Conservation (phyloP, 257 asterid genomes). For the Capsicum baccatum region DNA sequence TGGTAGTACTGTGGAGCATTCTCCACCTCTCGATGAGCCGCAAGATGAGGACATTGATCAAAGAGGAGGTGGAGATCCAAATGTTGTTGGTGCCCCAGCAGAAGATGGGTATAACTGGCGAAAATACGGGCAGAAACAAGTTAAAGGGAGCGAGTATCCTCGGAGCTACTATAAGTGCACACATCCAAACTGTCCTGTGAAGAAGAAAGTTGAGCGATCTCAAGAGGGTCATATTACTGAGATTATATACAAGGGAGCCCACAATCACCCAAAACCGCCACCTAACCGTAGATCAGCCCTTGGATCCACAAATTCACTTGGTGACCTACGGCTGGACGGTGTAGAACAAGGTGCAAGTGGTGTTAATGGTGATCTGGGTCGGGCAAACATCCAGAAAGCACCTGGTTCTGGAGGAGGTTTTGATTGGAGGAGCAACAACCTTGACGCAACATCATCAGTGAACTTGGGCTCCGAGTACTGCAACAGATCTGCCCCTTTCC, state of each 20-base stretch:
- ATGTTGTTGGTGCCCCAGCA: slow-evolving; percentile 53
- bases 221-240: slow-evolving; percentile 78
- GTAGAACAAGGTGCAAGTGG: slow-evolving; percentile 49
- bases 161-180: slow-evolving; percentile 94
- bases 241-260: slow-evolving; percentile 79
- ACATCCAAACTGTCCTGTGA: slow-evolving; percentile 65
- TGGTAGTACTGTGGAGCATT: slow-evolving; percentile 47
- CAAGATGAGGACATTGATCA: slow-evolving; percentile 60
- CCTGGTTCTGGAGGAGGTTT: slow-evolving; percentile 39
- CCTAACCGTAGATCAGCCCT: slow-evolving; percentile 60
- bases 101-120: slow-evolving; percentile 90
- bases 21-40: slow-evolving; percentile 69
- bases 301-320: slow-evolving; percentile 51
- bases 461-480: slow-evolving; percentile 50
- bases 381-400: slow-evolving; percentile 58
- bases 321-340: slow-evolving; percentile 53
- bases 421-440: slow-evolving; percentile 60
- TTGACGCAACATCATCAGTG: slow-evolving; percentile 50
- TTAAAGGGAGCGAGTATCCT: slow-evolving; percentile 83
- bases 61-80: slow-evolving; percentile 59
- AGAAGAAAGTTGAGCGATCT: slow-evolving; percentile 85
- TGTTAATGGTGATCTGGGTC: slow-evolving; percentile 44
- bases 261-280: slow-evolving; percentile 78
- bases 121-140: slow-evolving; percentile 90
- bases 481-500: slow-evolving; percentile 44